Percentiles rank a stretch among this genome's conserved stretches.
These are phyloP conservation scores for Debaryomyces castellii DNA, from an alignment of 805 yeast genomes.

Conservation along the genomic window DNA sequence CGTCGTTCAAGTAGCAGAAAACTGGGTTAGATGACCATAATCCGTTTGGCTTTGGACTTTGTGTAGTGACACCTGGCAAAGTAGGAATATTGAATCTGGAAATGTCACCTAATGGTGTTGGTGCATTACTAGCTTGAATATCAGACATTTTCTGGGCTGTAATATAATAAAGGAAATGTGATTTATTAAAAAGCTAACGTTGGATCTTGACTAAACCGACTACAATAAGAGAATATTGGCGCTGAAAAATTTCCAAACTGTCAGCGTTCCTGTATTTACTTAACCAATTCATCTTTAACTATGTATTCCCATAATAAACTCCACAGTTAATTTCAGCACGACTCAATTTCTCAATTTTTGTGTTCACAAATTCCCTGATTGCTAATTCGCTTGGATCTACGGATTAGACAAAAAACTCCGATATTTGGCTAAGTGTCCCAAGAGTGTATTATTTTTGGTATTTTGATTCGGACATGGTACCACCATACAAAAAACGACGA, in stretches of 20 bases:
- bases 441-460: no score
- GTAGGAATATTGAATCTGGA: constrained; percentile 57
- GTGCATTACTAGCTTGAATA: constrained; percentile 21
- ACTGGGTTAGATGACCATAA: constrained; percentile 85
- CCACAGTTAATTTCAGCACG: not conserved
- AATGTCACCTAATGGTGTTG: constrained; percentile 58
- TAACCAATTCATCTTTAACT: not conserved
- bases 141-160: constrained; percentile 6
- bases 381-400: not conserved
- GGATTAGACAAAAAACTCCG: not conserved
- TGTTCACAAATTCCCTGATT: not conserved
- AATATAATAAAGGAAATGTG: not conserved
- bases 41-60: constrained; percentile 51
- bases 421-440: not conserved
- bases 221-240: not conserved
- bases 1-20: constrained; percentile 74
- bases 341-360: no score
- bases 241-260: constrained; percentile 5
- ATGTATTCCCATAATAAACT: not conserved
- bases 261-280: constrained; percentile 3
- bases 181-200: not conserved
- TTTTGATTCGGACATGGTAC: not conserved
- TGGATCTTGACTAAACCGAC: not conserved
- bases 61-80: constrained; percentile 55
- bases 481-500: no score